Percentiles rank a stretch among this genome's conserved stretches.
phyloP scores from a whole-genome alignment of 768 basidiomycete genomes.

The Cystofilobasidium macerans region DNA sequence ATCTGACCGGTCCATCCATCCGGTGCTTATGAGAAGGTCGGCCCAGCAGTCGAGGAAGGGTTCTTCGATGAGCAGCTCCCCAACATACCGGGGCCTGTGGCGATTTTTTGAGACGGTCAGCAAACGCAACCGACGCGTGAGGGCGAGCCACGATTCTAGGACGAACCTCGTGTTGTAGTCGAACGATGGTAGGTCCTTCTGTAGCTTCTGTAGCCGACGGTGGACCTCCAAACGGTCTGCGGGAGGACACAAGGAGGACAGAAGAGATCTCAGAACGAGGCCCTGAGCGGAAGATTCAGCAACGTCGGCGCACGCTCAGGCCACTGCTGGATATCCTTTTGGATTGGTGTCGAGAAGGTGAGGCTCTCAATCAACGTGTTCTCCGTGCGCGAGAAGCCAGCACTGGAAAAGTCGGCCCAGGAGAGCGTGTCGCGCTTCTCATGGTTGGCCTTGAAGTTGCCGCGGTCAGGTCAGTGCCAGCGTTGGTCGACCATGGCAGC shows the following conservation, averaged over 20 bases:
- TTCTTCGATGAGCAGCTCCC: conserved; percentile 53
- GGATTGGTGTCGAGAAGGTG: conserved; percentile 56
- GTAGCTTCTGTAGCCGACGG: conserved; percentile 71
- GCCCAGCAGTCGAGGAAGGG: conserved; percentile 66
- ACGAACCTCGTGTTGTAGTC: conserved; percentile 63
- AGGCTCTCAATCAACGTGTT: conserved; percentile 67
- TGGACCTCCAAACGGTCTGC: conserved; percentile 51
- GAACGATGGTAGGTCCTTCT: conserved; percentile 69
- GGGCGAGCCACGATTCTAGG: conserved; percentile 23
- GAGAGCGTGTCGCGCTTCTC: conserved; percentile 73
- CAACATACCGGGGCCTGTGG: conserved; percentile 29
- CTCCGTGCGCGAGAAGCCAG: conserved; percentile 72
- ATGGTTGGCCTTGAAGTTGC: conserved; percentile 26
- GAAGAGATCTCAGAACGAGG: neutral
- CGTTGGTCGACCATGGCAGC: neutral
- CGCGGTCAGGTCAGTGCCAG: neutral
- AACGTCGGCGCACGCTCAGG: conserved; percentile 45
- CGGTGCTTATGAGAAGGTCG: conserved; percentile 41
- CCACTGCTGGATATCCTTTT: conserved; percentile 57
- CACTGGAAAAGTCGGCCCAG: conserved; percentile 78
- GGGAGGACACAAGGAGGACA: neutral
- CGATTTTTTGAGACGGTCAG: neutral
- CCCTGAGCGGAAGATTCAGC: too few species aligned
- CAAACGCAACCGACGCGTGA: neutral
- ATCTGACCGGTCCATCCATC: conserved; percentile 78